Percentiles rank a stretch among this genome's conserved stretches.
These are phyloP conservation scores for Phoenix dactylifera DNA, from an alignment of 176 grass and related monocot genomes.

Conservation along the genomic window DNA sequence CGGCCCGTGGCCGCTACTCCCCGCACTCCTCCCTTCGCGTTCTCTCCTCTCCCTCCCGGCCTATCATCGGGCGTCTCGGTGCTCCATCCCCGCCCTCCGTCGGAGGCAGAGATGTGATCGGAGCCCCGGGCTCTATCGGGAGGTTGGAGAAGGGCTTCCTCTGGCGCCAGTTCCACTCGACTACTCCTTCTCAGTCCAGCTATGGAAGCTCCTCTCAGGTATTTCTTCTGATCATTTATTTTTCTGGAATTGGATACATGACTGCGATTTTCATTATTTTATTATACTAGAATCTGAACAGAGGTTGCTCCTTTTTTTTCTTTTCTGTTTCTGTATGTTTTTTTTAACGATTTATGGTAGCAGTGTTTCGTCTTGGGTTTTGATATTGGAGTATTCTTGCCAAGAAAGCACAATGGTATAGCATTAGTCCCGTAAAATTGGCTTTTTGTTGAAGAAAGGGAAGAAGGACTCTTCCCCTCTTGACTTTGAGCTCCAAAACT, in stretches of 20 bases:
- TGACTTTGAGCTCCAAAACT: too few species aligned
- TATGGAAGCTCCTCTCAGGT: constrained; percentile 30
- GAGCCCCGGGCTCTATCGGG: constrained; percentile 7
- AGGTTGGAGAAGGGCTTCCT: constrained; percentile 10
- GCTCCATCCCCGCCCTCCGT: constrained; percentile 3
- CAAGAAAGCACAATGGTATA: too few species aligned
- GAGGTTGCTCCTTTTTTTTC: too few species aligned
- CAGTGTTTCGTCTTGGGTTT: too few species aligned
- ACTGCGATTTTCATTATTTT: not conserved
- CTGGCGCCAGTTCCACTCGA: constrained; percentile 34
- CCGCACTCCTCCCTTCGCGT: not conserved
- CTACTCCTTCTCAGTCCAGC: constrained; percentile 24
- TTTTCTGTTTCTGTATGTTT: too few species aligned
- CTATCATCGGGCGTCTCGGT: constrained; percentile 8
- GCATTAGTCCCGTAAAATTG: too few species aligned
- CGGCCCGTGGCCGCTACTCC: constrained; percentile 8
- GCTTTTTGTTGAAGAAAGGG: too few species aligned
- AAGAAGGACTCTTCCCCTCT: too few species aligned
- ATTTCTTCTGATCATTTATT: not conserved
- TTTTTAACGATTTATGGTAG: too few species aligned
- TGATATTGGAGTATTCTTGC: too few species aligned
- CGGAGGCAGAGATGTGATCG: not conserved
- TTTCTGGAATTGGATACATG: not conserved
- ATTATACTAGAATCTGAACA: too few species aligned
- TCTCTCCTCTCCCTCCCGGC: constrained; percentile 2